Evolutionary conservation across 2,329 filamentous ascomycete species (phyloP).

Genomic region (Apiospora rasikravindrae): DNA sequence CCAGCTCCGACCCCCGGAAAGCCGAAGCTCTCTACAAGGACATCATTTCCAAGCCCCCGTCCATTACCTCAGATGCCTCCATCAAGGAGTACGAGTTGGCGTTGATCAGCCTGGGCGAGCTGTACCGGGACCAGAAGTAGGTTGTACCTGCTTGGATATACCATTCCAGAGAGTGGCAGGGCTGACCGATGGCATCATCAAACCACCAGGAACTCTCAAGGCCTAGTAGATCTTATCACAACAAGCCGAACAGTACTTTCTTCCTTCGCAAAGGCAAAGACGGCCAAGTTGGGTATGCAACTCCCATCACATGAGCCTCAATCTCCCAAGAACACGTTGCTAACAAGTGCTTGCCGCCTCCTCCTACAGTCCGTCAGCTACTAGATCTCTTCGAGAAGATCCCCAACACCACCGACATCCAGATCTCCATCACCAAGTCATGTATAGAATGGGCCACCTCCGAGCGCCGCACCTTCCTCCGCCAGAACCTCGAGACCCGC

Average conservation of each 20-base stretch:
- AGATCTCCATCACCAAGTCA: constrained; percentile 95
- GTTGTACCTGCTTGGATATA: constrained; percentile 37
- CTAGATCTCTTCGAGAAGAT: constrained; percentile 95
- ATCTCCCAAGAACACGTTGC: neutral
- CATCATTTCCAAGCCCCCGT: constrained; percentile 83
- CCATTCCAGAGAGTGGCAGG: neutral
- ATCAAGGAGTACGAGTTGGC: constrained; percentile 91
- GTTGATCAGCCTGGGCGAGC: constrained; percentile 84
- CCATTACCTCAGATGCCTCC: constrained; percentile 81
- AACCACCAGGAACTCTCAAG: constrained; percentile 19
- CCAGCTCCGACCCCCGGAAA: constrained; percentile 80
- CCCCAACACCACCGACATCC: constrained; percentile 91
- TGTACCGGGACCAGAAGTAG: constrained; percentile 88
- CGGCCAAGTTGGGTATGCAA: constrained; percentile 86
- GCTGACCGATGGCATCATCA: neutral
- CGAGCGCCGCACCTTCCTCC: constrained; percentile 92
- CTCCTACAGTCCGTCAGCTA: constrained; percentile 82
- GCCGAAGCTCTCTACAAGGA: constrained; percentile 89
- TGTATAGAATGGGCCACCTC: constrained; percentile 99
- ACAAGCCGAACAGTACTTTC: constrained; percentile 90
- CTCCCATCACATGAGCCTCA: constrained; percentile 15
- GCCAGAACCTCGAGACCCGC: constrained; percentile 96
- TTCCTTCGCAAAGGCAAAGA: constrained; percentile 98
- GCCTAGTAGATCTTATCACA: constrained; percentile 75
- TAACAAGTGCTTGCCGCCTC: constrained; percentile 21